Base-by-base conservation (phyloP, 2,329 filamentous ascomycete genomes). In the Diaporthe caulivora region DNA sequence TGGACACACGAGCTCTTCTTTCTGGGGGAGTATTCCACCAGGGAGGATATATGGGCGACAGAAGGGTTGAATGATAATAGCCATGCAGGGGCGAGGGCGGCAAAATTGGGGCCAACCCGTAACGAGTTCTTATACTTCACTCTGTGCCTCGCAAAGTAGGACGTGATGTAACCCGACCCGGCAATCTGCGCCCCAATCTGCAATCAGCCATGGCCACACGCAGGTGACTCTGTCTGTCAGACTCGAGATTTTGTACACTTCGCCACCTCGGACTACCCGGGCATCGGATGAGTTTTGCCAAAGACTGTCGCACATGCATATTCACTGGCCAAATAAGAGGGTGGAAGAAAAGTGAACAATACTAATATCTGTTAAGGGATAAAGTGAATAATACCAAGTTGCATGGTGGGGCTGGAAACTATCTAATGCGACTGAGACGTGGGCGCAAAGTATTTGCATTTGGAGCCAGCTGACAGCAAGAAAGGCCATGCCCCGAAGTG, bases 91-190 rank as follows among this genome's bases (percentile, higher is more conserved):
- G 47, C n/a, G 21, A 4, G 8, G n/a, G 49, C 49, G 47, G 9
- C 10, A 49, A 44, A 62, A 31, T 64, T n/a, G 26, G 58, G 58
- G 17, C 26, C 34, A 15, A 37, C 34, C 34, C n/a, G 26, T 64
- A 29, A n/a, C 2, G 55, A 34, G 40, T 64, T 64, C 49, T 64
- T 64, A 3, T 18, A 64, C 58, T 64, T 64, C 24, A n/a, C 24
- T 24, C 42, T 62, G 40, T 42, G 10, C n/a, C 26, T 18, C 34
- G 9, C 34, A 34, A 24, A 1, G 15, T 26, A 29, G 53, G 13
- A n/a, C 24, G 31, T n/a, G 37, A 31, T 24, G 37, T 31, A n/a
- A 47, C 53, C 67, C 1, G 21, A 21, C 13, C 15, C 11, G 26
- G 58, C 24, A 64, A 5, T 9, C 9, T 34, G 5, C 9, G 5